Base-by-base conservation (phyloP, 345 rosid genomes). In the Corchorus olitorius region DNA sequence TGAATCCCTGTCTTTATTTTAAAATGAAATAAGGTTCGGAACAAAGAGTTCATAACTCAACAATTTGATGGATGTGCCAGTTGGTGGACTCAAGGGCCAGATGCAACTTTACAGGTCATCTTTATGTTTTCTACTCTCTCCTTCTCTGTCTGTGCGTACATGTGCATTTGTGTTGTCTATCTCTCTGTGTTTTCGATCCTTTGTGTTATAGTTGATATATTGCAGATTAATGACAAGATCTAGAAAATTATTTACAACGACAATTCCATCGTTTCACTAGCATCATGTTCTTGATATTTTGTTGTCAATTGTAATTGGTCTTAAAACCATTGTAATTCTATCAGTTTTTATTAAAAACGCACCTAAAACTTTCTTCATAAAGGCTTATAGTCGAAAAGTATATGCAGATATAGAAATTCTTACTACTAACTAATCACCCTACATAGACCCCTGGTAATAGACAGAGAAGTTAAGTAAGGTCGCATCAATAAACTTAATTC, bases 31-130 rank as follows among this genome's bases (percentile, higher is more conserved):
- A 60, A 89, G 94, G 94, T 41, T 54, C 80, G 75, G n/a, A 69
- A 77, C 53, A 82, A 83, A 45, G 83, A 61, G 75, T 83, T 74
- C 65, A 73, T 96, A 64, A 83, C 86, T 77, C 93, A 93, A 81
- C 92, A 89, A 78, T 96, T 92, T 89, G 99, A 96, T 87, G 99
- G 88, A 77, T 93, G 99, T 82, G 98, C 99, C 81, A 96, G 98
- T 86, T 96, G 99, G 99, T 96, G 97, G 99, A 96, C 99, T 74
- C 98, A 96, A 86, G 98, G 97, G 74, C 99, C 97, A 73, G 93
- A 93, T 86, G 86, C 94, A 74, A 70, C 89, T 70, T 83, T 96
- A 78, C 99, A 96, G 99, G 99, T 92, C 87, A 84, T 80, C 71
- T 67, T 80, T 58, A 62, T 78, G 72, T 81, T 50, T 65, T 75